These are phyloP conservation scores for Persicaria maculosa DNA, from an alignment of 148 eudicot species.

Conservation along the genomic window DNA sequence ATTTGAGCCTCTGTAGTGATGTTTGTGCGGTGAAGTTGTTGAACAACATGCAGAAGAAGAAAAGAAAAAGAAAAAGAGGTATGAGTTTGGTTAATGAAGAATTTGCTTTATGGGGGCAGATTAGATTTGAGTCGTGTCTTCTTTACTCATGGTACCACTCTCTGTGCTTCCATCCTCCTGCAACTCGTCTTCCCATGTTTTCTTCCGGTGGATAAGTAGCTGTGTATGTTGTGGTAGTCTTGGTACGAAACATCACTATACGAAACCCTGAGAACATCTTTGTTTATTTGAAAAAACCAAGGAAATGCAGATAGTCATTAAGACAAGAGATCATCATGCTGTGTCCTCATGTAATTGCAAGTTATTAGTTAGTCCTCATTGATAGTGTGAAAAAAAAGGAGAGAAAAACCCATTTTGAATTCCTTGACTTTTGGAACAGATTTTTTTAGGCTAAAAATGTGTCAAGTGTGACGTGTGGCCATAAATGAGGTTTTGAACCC, in stretches of 20 bases:
- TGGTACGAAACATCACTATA: not conserved
- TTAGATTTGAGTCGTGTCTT: not conserved
- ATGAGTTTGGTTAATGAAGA: not conserved
- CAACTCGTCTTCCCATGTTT: not conserved
- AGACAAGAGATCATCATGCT: not conserved
- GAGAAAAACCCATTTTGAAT: not conserved
- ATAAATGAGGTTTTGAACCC: too few relatives aligned
- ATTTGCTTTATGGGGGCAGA: not conserved
- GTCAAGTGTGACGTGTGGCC: not conserved
- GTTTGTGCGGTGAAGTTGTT: not conserved
- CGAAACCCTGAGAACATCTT: not conserved
- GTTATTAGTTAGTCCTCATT: not conserved
- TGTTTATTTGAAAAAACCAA: conserved; percentile 3
- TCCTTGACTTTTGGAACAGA: not conserved
- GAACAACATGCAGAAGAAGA: not conserved
- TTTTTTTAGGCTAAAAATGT: not conserved
- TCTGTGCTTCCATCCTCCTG: not conserved
- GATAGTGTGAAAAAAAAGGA: not conserved
- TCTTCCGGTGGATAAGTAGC: not conserved
- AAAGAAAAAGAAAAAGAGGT: not conserved
- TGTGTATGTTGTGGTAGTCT: conserved; percentile 4
- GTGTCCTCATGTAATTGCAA: not conserved
- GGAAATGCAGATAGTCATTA: not conserved
- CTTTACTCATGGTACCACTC: not conserved
- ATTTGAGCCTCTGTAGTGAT: not conserved